Conservation (phyloP, 2,329 filamentous ascomycete genomes). For the Sporothrix brunneoviolacea region DNA sequence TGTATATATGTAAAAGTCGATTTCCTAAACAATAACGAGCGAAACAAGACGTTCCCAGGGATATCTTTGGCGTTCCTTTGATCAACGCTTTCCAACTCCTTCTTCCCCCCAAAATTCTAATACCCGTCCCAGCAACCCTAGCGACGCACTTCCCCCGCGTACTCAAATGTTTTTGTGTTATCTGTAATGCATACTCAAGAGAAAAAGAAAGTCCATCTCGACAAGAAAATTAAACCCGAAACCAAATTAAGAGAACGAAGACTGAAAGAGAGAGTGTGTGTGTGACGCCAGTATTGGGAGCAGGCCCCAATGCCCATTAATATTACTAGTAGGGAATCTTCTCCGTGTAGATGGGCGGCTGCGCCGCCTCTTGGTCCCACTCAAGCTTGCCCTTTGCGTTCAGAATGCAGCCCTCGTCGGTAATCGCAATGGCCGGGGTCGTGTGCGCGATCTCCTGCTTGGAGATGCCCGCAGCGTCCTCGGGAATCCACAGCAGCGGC, state of each 20-base stretch:
- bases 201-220: not conserved
- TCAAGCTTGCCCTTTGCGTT: slow-evolving; percentile 56
- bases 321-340: slow-evolving; percentile 27
- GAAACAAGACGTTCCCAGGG: slow-evolving; percentile 14
- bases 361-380: slow-evolving; percentile 29
- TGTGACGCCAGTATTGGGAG: not conserved
- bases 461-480: slow-evolving; percentile 66
- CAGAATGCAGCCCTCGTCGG: slow-evolving; percentile 67
- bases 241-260: not conserved
- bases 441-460: slow-evolving; percentile 72
- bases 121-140: not conserved
- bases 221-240: no score
- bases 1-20: not conserved
- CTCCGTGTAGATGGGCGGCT: slow-evolving; percentile 32
- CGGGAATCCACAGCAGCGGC: slow-evolving; percentile 79
- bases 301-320: not conserved
- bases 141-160: no score
- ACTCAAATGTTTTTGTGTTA: no score
- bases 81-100: slow-evolving; percentile 10
- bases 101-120: not conserved
- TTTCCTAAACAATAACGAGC: slow-evolving; percentile 11
- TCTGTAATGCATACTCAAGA: no score
- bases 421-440: slow-evolving; percentile 65
- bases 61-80: slow-evolving; percentile 14
- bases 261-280: not conserved